phyloP scores from a whole-genome alignment of 257 asterid species.

The Petrea volubilis region DNA sequence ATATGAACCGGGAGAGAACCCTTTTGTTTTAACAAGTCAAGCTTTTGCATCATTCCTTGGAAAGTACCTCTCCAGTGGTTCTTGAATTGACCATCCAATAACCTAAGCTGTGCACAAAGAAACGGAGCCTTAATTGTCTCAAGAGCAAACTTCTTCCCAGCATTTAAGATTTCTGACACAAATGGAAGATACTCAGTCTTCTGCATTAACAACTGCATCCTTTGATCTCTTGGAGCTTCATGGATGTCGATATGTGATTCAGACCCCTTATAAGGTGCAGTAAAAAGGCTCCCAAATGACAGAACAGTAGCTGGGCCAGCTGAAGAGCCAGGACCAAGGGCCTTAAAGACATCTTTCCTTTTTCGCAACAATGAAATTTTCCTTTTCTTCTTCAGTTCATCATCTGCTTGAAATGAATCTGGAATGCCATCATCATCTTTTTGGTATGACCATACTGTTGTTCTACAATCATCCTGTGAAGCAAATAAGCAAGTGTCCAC shows the following conservation, averaged over 20 bases:
- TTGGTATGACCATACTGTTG: conserved; percentile 84
- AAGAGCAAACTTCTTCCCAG: conserved; percentile 73
- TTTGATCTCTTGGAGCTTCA: conserved; percentile 53
- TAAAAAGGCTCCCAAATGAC: conserved; percentile 82
- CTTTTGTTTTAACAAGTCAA: conserved; percentile 56
- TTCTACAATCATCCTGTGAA: conserved; percentile 75
- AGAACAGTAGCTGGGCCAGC: conserved; percentile 65
- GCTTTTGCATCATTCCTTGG: conserved; percentile 50
- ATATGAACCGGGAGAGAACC: conserved; percentile 65
- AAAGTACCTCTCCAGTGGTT: conserved; percentile 73
- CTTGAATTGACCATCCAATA: conserved; percentile 95
- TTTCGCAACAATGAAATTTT: conserved; percentile 63
- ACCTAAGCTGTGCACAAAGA: conserved; percentile 86
- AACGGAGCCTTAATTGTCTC: conserved; percentile 62
- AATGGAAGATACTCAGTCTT: conserved; percentile 75
- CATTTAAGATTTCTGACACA: conserved; percentile 59
- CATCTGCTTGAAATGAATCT: conserved; percentile 86
- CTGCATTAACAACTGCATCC: conserved; percentile 55
- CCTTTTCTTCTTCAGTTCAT: conserved; percentile 76
- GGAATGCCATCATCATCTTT: conserved; percentile 53
- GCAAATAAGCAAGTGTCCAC: conserved; percentile 56
- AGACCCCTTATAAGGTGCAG: conserved; percentile 77
- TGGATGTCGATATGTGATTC: conserved; percentile 87
- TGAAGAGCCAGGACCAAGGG: conserved; percentile 74
- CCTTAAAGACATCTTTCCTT: conserved; percentile 65